Evolutionary conservation across 2,329 filamentous ascomycete species (phyloP), one percentile per base, ranked within the genome.

Genomic region (Microcyclospora pomicola): DNA sequence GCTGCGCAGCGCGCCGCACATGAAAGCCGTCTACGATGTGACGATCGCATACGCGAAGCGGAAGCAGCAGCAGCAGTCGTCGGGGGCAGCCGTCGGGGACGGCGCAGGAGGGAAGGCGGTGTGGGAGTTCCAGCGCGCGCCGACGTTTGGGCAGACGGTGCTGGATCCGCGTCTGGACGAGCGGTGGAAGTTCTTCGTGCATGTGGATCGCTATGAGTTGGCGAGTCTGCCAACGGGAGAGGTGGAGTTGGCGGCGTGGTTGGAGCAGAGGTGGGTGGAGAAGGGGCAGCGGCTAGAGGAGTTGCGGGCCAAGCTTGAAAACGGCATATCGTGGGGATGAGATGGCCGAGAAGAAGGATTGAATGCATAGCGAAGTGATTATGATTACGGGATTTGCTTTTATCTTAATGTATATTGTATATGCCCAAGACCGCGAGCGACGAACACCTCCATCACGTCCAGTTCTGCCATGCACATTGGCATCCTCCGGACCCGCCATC

Each of bases 401-500:
- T 19, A 24, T 15, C 15, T 12, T 14, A 24, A 24, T 34, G 33
- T 31, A 31, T 31, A 31, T 31, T 31, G n/a, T 31, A 31, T 31
- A 9, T 15, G 7, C 31, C 35, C 35, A 9, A 15, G 27, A 28
- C 12, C 33, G 19, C 15, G 11, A 38, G 24, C 31, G 15, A 32
- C 16, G 11, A 31, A 31, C 16, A 31, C 7, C 14, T 36, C 27
- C 34, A 38, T 41, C 33, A 39, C 13, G 15, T 32, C 60, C 62
- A 77, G 55, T 75, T 77, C 52, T 66, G 62, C 72, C 73, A 78
- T 47, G 64, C 58, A 54, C 74, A 78, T n/a, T 50, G 50, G 60
- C 74, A 78, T 0, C 74, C 74, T 6, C 73, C 73, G 5, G 58
- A 65, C 1, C 74, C 74, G 1, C 74, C 74, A 57, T 77, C 74